Evolutionary conservation across 179 eudicot species (phyloP), one percentile per base, ranked within the genome.

Genomic region (Sideroxylon spinosum): DNA sequence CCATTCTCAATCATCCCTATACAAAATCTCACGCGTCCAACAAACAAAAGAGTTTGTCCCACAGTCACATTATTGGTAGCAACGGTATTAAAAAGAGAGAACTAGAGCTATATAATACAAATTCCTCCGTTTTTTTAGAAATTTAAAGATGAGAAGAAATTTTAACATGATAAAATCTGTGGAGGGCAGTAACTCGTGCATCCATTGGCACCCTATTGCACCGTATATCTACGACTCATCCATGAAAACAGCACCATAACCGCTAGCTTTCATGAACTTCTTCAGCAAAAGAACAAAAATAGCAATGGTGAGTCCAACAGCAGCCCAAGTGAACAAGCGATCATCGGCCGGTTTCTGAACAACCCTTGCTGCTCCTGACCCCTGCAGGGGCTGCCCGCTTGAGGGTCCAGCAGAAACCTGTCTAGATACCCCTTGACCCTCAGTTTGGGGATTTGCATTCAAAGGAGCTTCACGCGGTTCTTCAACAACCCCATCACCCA

Each of bases 231-330:
- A 94, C 5, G 97, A 94, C 72, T 82, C 95, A 50, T 91, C 91
- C 88, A 86, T 81, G 85, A 93, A 94, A 60, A 91, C 67, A 26
- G 97, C 91, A 22, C 93, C 97, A 76, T 95, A 84, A 19, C 92
- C 95, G 68, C 87, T 85, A 64, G 98, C 92, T 79, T 95, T 93
- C 84, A 86, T 86, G 74, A 95, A 89, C 87, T 95, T 95, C 90
- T 95, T 95, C 86, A 95, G 67, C 78, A 95, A 29, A 62, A 95
- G 94, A 75, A 88, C 84, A 53, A 85, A 87, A 17, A 95, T 93
- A 44, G 99, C 98, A 81, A 95, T 73, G 28, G 98, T 89, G 48
- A 95, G 91, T 67, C 97, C 99, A 46, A 95, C 86, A 76, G 97
- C 99, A 48, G 99, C 98, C 89, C 79, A 85, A 16, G 98, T 95